phyloP scores from a whole-genome alignment of 176 grass and related monocot species.

The Stipa capillata region DNA sequence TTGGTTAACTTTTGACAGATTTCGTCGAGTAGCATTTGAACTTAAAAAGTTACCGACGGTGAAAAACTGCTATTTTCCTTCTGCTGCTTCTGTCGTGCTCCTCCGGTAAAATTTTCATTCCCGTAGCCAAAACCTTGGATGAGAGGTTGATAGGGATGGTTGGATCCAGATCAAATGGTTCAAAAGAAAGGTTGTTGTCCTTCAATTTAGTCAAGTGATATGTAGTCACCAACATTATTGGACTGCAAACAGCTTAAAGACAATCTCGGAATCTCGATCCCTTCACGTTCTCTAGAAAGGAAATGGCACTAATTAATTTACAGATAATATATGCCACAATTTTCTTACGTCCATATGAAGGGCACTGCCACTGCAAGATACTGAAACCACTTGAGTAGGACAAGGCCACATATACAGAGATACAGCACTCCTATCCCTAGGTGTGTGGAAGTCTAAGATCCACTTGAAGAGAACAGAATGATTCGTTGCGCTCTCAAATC shows the following conservation, averaged over 20 bases:
- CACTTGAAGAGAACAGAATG: background rate
- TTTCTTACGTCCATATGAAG: background rate
- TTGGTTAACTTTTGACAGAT: too few species aligned
- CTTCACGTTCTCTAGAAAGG: background rate
- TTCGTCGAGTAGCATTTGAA: too few species aligned
- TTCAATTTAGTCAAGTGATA: too few species aligned
- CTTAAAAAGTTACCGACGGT: too few species aligned
- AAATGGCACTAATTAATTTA: background rate
- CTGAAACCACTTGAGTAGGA: background rate
- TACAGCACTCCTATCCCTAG: background rate
- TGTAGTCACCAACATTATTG: background rate
- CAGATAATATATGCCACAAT: background rate
- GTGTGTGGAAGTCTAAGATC: constrained; percentile 14
- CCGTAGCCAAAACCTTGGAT: too few species aligned
- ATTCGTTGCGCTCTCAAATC: constrained; percentile 16
- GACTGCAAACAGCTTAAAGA: background rate
- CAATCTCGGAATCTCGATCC: background rate
- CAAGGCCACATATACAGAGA: background rate
- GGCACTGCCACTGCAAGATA: background rate
- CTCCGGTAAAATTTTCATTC: too few species aligned
- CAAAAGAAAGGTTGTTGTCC: too few species aligned
- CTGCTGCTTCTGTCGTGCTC: too few species aligned
- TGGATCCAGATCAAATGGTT: too few species aligned
- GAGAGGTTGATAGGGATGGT: too few species aligned
- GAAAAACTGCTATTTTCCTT: too few species aligned